Conservation (phyloP, 805 yeast genomes). For the Maudiozyma serrabonitensis region DNA sequence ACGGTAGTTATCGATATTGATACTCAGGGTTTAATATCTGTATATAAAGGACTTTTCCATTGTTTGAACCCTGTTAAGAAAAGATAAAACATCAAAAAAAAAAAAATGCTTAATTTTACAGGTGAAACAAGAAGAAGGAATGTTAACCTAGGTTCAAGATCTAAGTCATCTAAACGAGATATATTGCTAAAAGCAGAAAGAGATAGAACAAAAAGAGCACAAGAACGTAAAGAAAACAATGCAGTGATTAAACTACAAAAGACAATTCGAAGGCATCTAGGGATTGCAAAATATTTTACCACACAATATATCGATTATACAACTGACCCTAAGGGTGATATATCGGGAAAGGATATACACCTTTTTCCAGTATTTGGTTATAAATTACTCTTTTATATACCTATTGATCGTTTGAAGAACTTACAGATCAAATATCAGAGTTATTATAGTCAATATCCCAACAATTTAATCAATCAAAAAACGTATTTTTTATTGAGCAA, state of each 20-base stretch:
- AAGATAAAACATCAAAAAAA: too few relatives aligned
- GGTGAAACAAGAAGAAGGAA: slow-evolving; percentile 54
- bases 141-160: slow-evolving; percentile 47
- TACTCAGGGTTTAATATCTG: too few relatives aligned
- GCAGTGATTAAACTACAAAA: slow-evolving; percentile 46
- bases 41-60: too few relatives aligned
- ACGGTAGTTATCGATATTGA: too few relatives aligned
- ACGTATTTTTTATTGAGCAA: neutral
- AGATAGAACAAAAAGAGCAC: slow-evolving; percentile 60
- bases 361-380: slow-evolving; percentile 28
- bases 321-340: neutral
- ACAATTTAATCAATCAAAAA: slow-evolving; percentile 5
- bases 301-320: slow-evolving; percentile 6
- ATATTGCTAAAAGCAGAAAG: slow-evolving; percentile 53
- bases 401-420: slow-evolving; percentile 5
- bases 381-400: slow-evolving; percentile 10
- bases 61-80: too few relatives aligned
- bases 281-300: slow-evolving; percentile 13
- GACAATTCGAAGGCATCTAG: slow-evolving; percentile 34
- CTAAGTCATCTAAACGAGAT: slow-evolving; percentile 31
- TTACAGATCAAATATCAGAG: slow-evolving; percentile 5
- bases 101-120: slow-evolving; percentile 43
- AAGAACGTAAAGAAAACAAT: slow-evolving; percentile 37
- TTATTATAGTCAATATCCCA: slow-evolving; percentile 8
- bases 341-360: neutral